These are phyloP conservation scores for Perilla frutescens DNA, from an alignment of 257 asterid genomes.

Conservation along the genomic window DNA sequence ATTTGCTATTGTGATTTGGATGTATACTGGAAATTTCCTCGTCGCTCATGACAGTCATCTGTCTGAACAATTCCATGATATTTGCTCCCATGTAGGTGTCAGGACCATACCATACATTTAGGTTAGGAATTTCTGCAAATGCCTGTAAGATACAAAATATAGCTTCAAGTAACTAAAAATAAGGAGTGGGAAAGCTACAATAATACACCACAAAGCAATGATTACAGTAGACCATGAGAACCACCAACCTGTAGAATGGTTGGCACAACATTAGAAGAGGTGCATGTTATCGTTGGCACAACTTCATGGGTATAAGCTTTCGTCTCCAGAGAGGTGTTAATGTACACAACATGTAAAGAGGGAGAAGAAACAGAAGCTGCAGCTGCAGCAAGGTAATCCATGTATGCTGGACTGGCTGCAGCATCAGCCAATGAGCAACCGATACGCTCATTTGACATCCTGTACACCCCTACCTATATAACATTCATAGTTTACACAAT, in stretches of 20 bases:
- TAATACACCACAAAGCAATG: slow-evolving; percentile 5
- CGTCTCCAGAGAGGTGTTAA: slow-evolving; percentile 92
- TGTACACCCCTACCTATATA: slow-evolving; percentile 86
- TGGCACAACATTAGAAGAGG: slow-evolving; percentile 93
- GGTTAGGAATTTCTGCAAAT: slow-evolving; percentile 75
- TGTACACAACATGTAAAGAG: slow-evolving; percentile 89
- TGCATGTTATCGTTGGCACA: slow-evolving; percentile 97
- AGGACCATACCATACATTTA: slow-evolving; percentile 90
- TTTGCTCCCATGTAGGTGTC: slow-evolving; percentile 99
- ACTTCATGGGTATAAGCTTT: slow-evolving; percentile 92
- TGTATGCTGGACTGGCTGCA: slow-evolving; percentile 87
- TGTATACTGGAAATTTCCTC: slow-evolving; percentile 88
- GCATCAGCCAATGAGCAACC: slow-evolving; percentile 98
- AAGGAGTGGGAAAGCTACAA: slow-evolving; percentile 1
- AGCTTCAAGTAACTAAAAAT: slow-evolving; percentile 21
- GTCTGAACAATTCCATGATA: slow-evolving; percentile 82
- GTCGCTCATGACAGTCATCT: slow-evolving; percentile 87
- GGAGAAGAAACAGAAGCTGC: slow-evolving; percentile 78
- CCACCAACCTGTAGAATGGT: slow-evolving; percentile 82
- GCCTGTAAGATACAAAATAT: slow-evolving; percentile 58
- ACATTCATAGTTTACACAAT: slow-evolving; percentile 8
- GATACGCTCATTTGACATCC: slow-evolving; percentile 89
- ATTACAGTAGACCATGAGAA: background rate
- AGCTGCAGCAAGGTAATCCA: slow-evolving; percentile 77
- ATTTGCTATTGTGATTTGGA: slow-evolving; percentile 65